Evolutionary conservation across 306 rosid genomes (phyloP).

Genomic region (Benincasa hispida): DNA sequence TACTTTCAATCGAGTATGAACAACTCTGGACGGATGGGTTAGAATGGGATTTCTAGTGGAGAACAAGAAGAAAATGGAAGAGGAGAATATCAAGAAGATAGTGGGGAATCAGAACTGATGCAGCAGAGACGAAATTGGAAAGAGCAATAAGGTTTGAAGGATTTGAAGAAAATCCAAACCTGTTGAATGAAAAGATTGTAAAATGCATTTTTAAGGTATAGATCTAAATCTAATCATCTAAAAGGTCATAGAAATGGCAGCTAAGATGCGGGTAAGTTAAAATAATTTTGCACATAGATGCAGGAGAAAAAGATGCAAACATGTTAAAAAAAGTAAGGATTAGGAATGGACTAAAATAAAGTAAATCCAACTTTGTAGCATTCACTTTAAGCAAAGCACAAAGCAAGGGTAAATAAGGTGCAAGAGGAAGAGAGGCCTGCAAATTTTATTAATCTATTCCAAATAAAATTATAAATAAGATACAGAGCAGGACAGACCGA

Average conservation of each 20-base stretch:
- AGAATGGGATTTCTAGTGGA: neutral
- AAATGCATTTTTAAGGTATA: neutral
- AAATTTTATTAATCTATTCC: neutral
- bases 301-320: neutral
- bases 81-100: neutral
- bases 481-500: neutral
- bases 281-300: neutral
- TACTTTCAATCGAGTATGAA: neutral
- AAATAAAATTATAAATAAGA: neutral
- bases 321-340: too few relatives aligned
- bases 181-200: neutral
- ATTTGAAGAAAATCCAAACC: neutral
- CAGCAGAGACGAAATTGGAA: neutral
- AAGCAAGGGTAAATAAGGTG: neutral
- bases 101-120: neutral
- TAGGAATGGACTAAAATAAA: neutral
- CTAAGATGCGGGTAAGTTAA: neutral
- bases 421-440: neutral
- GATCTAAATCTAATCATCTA: neutral
- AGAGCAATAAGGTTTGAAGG: neutral
- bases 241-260: neutral
- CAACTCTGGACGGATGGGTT: neutral
- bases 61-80: neutral
- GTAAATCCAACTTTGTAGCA: neutral
- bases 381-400: neutral